Conservation (phyloP, 345 rosid genomes). For the Gossypioides kirkii region DNA sequence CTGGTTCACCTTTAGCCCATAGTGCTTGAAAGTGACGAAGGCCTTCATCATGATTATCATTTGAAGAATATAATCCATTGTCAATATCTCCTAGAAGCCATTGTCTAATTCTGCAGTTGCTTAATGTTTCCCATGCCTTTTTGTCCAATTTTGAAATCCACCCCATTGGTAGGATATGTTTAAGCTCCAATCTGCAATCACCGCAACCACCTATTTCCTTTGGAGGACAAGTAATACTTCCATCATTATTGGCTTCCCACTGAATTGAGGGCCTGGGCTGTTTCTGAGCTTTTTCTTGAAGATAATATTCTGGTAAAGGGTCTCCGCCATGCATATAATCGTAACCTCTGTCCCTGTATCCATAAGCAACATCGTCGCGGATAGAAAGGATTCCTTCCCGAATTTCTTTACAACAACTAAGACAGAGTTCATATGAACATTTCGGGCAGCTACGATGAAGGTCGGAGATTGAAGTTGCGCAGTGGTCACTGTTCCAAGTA, state of each 20-base stretch:
- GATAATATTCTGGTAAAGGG: slow-evolving; percentile 20
- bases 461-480: slow-evolving; percentile 85
- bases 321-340: slow-evolving; percentile 70
- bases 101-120: slow-evolving; percentile 14
- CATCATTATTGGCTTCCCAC: slow-evolving; percentile 46
- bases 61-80: slow-evolving; percentile 54
- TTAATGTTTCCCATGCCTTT: slow-evolving; percentile 35
- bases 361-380: slow-evolving; percentile 39
- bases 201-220: slow-evolving; percentile 76
- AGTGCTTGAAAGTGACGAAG: slow-evolving; percentile 53
- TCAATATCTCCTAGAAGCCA: slow-evolving; percentile 34
- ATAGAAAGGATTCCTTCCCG: slow-evolving; percentile 39
- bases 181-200: slow-evolving; percentile 54
- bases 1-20: slow-evolving; percentile 83
- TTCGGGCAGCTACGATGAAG: slow-evolving; percentile 74
- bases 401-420: slow-evolving; percentile 75
- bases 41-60: slow-evolving; percentile 31
- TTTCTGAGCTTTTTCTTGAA: slow-evolving; percentile 20
- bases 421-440: slow-evolving; percentile 74
- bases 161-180: slow-evolving; percentile 41
- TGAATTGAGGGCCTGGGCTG: slow-evolving; percentile 18
- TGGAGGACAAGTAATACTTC: slow-evolving; percentile 69
- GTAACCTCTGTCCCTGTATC: slow-evolving; percentile 46
- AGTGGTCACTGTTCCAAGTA: slow-evolving; percentile 56
- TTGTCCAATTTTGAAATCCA: slow-evolving; percentile 47